Conservation (phyloP, 2,329 filamentous ascomycete genomes). For the Trichoderma harzianum region DNA sequence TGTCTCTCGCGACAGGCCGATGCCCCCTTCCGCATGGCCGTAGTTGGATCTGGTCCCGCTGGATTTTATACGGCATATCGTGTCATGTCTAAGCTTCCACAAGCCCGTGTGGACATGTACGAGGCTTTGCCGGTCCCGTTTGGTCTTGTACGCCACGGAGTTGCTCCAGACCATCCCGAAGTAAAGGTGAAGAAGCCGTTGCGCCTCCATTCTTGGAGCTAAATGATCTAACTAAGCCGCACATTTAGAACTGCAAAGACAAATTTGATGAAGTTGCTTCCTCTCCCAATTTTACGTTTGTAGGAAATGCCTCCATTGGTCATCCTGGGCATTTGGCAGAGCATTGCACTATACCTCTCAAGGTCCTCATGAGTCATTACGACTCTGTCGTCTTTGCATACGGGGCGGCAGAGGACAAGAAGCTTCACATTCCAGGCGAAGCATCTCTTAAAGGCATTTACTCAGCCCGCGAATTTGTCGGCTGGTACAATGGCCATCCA, state of each 20-base stretch:
- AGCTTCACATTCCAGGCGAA: conserved; percentile 77
- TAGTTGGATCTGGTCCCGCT: conserved; percentile 90
- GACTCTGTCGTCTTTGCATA: conserved; percentile 92
- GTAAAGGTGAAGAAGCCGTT: conserved; percentile 66
- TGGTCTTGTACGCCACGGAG: conserved; percentile 87
- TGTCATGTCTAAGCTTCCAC: conserved; percentile 70
- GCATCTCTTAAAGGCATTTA: conserved; percentile 68
- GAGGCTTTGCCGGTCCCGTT: conserved; percentile 90
- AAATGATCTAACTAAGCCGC: background rate
- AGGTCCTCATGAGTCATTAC: conserved; percentile 73
- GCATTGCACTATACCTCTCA: conserved; percentile 59
- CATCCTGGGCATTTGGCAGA: conserved; percentile 39
- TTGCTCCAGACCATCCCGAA: conserved; percentile 97
- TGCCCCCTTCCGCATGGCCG: conserved; percentile 70
- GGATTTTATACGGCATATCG: conserved; percentile 93
- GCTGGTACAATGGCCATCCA: conserved; percentile 96
- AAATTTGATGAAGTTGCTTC: conserved; percentile 87
- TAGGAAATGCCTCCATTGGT: conserved; percentile 85
- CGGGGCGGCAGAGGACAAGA: conserved; percentile 80
- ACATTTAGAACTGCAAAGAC: conserved; percentile 74
- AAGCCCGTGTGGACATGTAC: conserved; percentile 88
- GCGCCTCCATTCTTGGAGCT: background rate
- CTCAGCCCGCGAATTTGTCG: conserved; percentile 89
- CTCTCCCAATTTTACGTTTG: conserved; percentile 79
- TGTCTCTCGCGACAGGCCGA: conserved; percentile 23